Percentiles rank a stretch among this genome's conserved stretches.
Evolutionary conservation across 1,284 basidiomycete genomes (phyloP).

Genomic region (Cryptococcus neoformans): DNA sequence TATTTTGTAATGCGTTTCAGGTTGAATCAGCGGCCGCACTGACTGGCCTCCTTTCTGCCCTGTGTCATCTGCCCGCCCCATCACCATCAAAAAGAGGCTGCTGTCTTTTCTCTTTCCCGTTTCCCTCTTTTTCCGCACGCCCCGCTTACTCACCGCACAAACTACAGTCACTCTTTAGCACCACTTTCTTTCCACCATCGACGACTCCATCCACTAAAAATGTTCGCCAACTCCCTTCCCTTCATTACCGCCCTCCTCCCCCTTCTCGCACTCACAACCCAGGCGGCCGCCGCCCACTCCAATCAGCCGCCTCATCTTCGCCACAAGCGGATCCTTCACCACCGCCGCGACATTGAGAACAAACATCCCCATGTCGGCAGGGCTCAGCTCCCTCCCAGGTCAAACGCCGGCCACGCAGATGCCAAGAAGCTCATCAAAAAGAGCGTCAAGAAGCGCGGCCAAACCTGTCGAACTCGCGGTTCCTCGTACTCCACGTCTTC

Average conservation of each 20-base stretch:
- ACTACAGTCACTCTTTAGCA: background rate
- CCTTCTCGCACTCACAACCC: constrained; percentile 16
- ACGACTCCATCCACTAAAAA: background rate
- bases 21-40: too few species aligned
- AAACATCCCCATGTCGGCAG: constrained; percentile 1
- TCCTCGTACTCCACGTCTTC: constrained; percentile 9
- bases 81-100: too few species aligned
- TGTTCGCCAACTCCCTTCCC: constrained; percentile 28
- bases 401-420: constrained; percentile 22
- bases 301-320: constrained; percentile 22
- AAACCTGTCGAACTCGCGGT: constrained; percentile 21
- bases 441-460: constrained; percentile 22
- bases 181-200: background rate
- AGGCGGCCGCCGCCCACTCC: constrained; percentile 9
- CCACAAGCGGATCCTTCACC: constrained; percentile 19
- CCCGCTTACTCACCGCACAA: background rate
- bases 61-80: too few species aligned
- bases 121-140: background rate
- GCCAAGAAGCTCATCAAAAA: constrained; percentile 28
- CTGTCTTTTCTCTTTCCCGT: background rate
- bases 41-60: too few species aligned
- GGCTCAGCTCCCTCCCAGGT: constrained; percentile 13
- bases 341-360: constrained; percentile 4
- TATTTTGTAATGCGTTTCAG: too few species aligned
- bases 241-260: constrained; percentile 31